Base-by-base conservation (phyloP, 2,329 filamentous ascomycete genomes). In the Fusarium torulosum region DNA sequence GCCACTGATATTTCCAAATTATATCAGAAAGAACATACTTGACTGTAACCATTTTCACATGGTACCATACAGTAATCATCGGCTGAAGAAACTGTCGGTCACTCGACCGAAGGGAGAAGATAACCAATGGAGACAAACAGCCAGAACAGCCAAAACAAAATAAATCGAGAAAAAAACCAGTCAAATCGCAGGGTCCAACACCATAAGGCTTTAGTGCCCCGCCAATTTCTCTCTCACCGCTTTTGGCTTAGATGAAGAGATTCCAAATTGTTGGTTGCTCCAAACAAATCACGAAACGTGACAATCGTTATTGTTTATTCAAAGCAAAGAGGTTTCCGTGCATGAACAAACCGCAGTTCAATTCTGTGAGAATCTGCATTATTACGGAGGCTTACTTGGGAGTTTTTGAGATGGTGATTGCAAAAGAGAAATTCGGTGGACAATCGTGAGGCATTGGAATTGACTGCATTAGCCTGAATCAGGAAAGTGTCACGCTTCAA, bases 131-230 rank as follows among this genome's bases (percentile, higher is more conserved):
- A 37, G 33, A 25, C 29, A 53, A 38, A 25, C 17, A 23, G n/a
- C 35, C 51, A 53, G 53, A 55, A 51, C 40, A 51, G 23, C 37
- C 35, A 57, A 55, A 68, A 51, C 49, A 68, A 58, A 46, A 29
- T 41, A 59, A 64, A 40, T 19, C 20, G 31, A 21, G 21, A 47
- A 27, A 40, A 62, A 58, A 53, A 27, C 69, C 59, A 71, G 69
- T 66, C 42, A 70, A 35, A 71, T 70, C 53, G 63, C 67, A 72
- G 69, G 69, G 69, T 72, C 69, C 59, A 68, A 42, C 57, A 59
- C 56, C 61, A 69, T 43, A 52, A 58, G 35, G 27, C 38, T 35
- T 46, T 55, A 44, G 51, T 49, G 43, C 61, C 66, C 66, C 57
- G 42, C 66, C 56, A 62, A 59, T 45, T 52, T 29, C n/a, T 42